Conservation (phyloP, 2,329 filamentous ascomycete species). For the Gremmenia infestans region DNA sequence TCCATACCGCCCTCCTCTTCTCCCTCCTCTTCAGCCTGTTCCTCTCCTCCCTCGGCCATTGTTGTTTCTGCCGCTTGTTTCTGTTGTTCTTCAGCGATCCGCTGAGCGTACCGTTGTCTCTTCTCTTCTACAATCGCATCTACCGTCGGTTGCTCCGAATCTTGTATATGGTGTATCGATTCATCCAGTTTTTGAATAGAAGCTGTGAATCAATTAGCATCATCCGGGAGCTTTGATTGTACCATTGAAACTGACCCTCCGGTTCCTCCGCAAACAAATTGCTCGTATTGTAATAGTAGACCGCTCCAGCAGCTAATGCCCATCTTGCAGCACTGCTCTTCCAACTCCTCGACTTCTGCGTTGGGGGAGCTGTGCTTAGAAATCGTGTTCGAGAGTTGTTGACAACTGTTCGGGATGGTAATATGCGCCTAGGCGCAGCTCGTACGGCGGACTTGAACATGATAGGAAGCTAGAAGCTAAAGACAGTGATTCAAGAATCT, state of each 20-base stretch:
- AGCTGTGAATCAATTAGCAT: constrained; percentile 23
- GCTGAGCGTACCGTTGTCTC: constrained; percentile 35
- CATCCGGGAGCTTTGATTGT: neutral
- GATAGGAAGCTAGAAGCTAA: constrained; percentile 1
- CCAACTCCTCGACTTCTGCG: constrained; percentile 71
- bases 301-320: constrained; percentile 66
- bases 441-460: constrained; percentile 28
- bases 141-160: constrained; percentile 57
- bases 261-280: constrained; percentile 81
- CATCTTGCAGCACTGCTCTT: constrained; percentile 71
- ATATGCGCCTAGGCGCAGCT: constrained; percentile 22
- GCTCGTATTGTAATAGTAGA: constrained; percentile 96
- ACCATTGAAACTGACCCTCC: constrained; percentile 51
- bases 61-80: constrained; percentile 17
- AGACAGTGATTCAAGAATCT: constrained; percentile 4
- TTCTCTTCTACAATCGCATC: constrained; percentile 64
- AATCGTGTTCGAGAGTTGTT: constrained; percentile 40
- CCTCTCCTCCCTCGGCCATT: constrained; percentile 20
- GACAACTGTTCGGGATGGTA: constrained; percentile 14
- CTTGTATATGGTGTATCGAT: constrained; percentile 31
- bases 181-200: constrained; percentile 33
- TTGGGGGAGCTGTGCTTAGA: constrained; percentile 50
- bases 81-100: constrained; percentile 24
- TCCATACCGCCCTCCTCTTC: constrained; percentile 36
- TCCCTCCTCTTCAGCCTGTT: constrained; percentile 22